A percentile compares a stretch with the other conserved stretches of the same genome.
These are phyloP conservation scores for Oryza nivara DNA, from an alignment of 176 grass and related monocot genomes.

Conservation along the genomic window DNA sequence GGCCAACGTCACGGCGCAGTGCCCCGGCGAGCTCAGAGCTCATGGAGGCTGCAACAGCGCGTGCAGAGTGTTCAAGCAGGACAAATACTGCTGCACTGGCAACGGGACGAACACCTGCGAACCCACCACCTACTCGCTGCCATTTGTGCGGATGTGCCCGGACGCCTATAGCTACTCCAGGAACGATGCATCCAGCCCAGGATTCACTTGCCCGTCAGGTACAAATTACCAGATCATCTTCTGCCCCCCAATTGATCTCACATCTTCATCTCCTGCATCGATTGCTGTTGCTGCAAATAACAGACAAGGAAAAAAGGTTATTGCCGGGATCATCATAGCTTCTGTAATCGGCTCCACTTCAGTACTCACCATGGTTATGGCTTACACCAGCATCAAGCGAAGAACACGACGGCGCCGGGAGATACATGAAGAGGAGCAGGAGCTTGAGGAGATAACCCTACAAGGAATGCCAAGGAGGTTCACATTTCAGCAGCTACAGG, in stretches of 20 bases:
- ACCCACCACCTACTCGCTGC: conserved; percentile 14
- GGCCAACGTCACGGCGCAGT: conserved; percentile 32
- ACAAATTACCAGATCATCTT: conserved; percentile 50
- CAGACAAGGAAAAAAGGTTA: conserved; percentile 28
- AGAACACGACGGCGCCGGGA: background rate
- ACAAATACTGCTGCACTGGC: conserved; percentile 23
- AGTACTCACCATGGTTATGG: background rate
- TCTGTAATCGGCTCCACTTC: background rate
- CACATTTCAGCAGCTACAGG: background rate
- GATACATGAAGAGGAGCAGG: background rate
- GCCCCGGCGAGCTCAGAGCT: conserved; percentile 30
- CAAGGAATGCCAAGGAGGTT: background rate
- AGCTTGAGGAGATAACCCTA: background rate
- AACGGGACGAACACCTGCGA: background rate
- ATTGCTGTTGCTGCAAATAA: background rate
- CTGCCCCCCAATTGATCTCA: conserved; percentile 19
- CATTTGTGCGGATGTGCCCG: conserved; percentile 40
- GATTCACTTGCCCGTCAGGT: conserved; percentile 30
- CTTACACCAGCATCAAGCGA: background rate
- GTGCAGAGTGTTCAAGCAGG: conserved; percentile 33
- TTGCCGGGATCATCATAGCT: background rate
- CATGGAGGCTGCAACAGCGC: conserved; percentile 38
- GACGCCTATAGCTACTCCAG: conserved; percentile 31
- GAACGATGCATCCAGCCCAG: background rate
- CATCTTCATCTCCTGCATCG: background rate